A percentile compares a stretch with the other conserved stretches of the same genome.
These are phyloP conservation scores for Furcasterigmium furcatum DNA, from an alignment of 2,329 filamentous ascomycete species.

Conservation along the genomic window DNA sequence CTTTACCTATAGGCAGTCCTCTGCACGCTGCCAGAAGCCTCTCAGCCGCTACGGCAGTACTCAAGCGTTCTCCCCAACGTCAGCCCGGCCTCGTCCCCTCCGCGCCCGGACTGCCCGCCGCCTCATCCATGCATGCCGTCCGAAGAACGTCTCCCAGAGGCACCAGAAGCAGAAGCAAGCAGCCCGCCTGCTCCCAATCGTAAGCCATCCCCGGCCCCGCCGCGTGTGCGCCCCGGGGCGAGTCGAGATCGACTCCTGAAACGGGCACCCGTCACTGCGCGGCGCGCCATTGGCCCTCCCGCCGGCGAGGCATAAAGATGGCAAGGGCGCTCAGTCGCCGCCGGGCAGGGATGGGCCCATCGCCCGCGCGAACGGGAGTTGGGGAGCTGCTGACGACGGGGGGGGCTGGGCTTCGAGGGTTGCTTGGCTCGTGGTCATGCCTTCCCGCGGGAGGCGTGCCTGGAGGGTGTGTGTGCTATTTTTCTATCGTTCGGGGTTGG, in stretches of 20 bases:
- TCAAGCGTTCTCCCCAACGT: not conserved
- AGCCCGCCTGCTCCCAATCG: conserved; percentile 5
- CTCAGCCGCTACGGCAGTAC: too few relatives aligned
- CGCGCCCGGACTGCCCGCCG: conserved; percentile 1
- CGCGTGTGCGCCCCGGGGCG: conserved; percentile 9
- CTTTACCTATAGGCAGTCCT: too few relatives aligned
- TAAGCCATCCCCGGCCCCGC: conserved; percentile 8
- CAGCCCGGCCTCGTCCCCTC: not conserved
- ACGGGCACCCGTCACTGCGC: conserved; percentile 7
- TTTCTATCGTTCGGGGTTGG: too few relatives aligned
- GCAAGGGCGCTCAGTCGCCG: not conserved
- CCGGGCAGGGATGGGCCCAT: not conserved
- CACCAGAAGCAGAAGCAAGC: too few relatives aligned
- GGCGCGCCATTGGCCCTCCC: not conserved
- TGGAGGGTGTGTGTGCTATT: too few relatives aligned
- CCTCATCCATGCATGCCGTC: conserved; percentile 2
- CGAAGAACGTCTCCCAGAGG: not conserved
- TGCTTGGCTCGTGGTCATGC: too few relatives aligned
- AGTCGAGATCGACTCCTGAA: conserved; percentile 14
- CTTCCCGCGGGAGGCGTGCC: too few relatives aligned
- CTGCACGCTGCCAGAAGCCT: too few relatives aligned
- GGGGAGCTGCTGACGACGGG: too few relatives aligned
- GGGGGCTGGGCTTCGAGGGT: too few relatives aligned
- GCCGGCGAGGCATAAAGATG: conserved; percentile 2
- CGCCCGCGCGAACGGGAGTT: too few relatives aligned